Evolutionary conservation across 2,329 filamentous ascomycete species (phyloP).

Genomic region (Fusarium foetens): DNA sequence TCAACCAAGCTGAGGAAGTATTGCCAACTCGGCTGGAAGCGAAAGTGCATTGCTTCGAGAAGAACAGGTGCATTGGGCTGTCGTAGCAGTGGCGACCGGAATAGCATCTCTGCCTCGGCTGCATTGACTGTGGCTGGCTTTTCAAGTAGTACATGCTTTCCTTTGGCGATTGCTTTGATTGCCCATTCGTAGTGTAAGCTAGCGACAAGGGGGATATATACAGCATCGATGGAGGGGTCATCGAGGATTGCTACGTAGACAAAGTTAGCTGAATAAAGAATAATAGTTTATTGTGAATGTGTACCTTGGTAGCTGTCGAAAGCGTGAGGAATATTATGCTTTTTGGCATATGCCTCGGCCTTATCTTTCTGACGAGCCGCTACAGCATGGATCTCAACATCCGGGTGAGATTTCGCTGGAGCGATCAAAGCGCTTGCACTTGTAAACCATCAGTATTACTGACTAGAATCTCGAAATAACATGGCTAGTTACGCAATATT

Average conservation of each 20-base stretch:
- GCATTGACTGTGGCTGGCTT: background rate
- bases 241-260: background rate
- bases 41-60: background rate
- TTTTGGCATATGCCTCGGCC: background rate
- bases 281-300: accelerated
- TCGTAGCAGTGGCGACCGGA: background rate
- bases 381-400: background rate
- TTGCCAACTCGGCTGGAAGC: background rate
- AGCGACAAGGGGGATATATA: background rate
- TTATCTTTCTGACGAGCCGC: background rate
- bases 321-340: background rate
- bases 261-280: background rate
- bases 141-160: background rate
- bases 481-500: background rate
- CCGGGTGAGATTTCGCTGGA: background rate
- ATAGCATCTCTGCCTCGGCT: background rate
- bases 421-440: background rate
- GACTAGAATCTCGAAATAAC: accelerated
- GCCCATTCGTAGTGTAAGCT: constrained; percentile 1
- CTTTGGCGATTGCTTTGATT: background rate
- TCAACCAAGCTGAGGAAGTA: background rate
- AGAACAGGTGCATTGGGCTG: background rate
- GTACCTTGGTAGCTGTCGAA: background rate
- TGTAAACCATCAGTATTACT: background rate
- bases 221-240: background rate